Evolutionary conservation across 225 moss, liverwort and hornwort species (phyloP).

Genomic region (Polytrichum commune): DNA sequence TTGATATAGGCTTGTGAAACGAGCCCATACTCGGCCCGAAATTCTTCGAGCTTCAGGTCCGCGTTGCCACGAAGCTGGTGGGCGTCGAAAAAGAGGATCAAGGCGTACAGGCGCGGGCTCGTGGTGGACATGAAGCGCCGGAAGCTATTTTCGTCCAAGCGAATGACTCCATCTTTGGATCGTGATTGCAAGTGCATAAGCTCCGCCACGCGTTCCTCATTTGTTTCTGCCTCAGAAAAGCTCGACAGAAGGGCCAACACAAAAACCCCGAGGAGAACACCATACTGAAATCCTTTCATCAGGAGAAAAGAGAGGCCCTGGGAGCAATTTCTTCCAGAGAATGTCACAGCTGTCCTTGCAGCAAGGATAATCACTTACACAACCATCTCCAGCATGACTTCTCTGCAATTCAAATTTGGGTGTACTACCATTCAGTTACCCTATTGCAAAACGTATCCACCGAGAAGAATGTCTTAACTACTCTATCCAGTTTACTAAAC

Average conservation of each 20-base stretch:
- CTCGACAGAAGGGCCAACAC: conserved; percentile 18
- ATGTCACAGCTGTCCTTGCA: too few relatives aligned
- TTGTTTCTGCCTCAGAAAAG: conserved; percentile 35
- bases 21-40: conserved; percentile 71
- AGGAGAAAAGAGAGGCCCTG: too few relatives aligned
- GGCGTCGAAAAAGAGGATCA: conserved; percentile 91
- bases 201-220: conserved; percentile 73
- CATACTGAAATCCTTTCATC: too few relatives aligned
- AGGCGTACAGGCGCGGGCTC: conserved; percentile 70
- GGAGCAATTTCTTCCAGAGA: too few relatives aligned
- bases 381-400: too few relatives aligned
- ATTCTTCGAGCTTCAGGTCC: conserved; percentile 79
- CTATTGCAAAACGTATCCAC: too few relatives aligned
- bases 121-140: conserved; percentile 58
- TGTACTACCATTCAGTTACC: too few relatives aligned
- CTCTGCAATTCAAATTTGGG: too few relatives aligned
- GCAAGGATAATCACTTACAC: too few relatives aligned
- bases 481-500: too few relatives aligned
- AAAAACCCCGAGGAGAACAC: too few relatives aligned
- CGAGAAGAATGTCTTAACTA: too few relatives aligned
- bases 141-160: conserved; percentile 71
- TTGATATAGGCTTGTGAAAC: conserved; percentile 67
- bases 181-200: conserved; percentile 60
- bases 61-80: conserved; percentile 68
- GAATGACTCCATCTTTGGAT: conserved; percentile 79